Evolutionary conservation across 768 basidiomycete genomes (phyloP), one percentile per base, ranked within the genome.

Genomic region (Lactarius vividus): DNA sequence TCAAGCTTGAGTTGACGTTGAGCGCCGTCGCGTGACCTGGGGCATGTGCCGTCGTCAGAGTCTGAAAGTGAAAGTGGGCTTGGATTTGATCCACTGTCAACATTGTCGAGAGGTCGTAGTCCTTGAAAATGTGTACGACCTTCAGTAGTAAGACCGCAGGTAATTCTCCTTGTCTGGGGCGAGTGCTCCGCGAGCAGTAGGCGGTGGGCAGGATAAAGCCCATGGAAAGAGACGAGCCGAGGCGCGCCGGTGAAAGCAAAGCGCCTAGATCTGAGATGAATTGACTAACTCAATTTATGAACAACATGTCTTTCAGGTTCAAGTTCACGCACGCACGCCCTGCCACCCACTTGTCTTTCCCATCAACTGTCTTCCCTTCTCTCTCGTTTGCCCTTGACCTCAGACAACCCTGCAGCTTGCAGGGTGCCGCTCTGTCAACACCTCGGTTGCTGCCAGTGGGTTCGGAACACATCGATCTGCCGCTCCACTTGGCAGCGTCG

Each of bases 101-200:
- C 35, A 11, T 37, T 11, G 35, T 35, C 35, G 9, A 35, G 35
- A 35, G 35, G 35, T 11, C 3, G 11, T 35, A 2, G 11, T 35
- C 1, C 33, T 23, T 4, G 15, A 40, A 10, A 23, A 11, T 20
- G 46, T 49, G 23, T 49, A 49, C n/a, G 13, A n/a, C 23, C 10
- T 4, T 9, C 33, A 33, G 8, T 33, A 33, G 10, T 46, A 23
- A 23, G 40, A 40, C 16, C 16, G 6, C 6, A 39, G 37, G 4
- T 39, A 39, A 16, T 5, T 37, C 4, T 39, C 37, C 3, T 11
- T 11, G n/a, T 46, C 44, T 23, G 29, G 39, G 33, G 58, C 63
- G 63, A 64, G 7, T n/a, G 31, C 63, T 60, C 64, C 64, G 59
- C 64, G 64, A 54, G 1, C 28, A 29, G 4, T 11, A 23, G n/a